phyloP scores from a whole-genome alignment of 345 rosid species.

The Lepidium aucheri region DNA sequence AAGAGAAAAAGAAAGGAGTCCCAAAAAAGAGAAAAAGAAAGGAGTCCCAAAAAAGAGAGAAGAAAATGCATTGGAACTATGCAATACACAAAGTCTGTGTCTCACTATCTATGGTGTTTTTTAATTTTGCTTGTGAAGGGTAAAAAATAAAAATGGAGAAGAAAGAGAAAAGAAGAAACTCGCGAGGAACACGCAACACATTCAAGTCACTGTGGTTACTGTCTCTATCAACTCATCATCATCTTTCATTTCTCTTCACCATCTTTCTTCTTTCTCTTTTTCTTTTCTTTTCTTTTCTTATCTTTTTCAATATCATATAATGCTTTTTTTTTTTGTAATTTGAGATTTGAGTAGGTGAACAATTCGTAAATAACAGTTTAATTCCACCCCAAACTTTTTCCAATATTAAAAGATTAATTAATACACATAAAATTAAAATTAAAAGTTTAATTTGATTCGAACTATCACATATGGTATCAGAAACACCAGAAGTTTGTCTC shows the following conservation, averaged over 20 bases:
- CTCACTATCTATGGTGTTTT: constrained; percentile 3
- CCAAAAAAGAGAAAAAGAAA: not conserved
- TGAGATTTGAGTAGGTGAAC: not conserved
- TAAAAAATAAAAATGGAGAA: not conserved
- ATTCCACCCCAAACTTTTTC: too few species aligned
- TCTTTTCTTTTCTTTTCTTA: not conserved
- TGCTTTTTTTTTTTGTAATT: not conserved
- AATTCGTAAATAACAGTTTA: not conserved
- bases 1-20: not conserved
- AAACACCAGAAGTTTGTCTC: too few species aligned
- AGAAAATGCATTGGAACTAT: constrained; percentile 17
- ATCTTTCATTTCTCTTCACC: constrained; percentile 25
- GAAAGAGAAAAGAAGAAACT: constrained; percentile 11
- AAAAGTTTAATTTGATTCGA: too few species aligned
- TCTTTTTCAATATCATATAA: not conserved
- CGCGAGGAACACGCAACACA: constrained; percentile 36
- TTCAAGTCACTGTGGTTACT: constrained; percentile 13
- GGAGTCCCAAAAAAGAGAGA: not conserved
- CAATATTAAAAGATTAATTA: too few species aligned
- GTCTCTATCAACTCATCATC: constrained; percentile 22
- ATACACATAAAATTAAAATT: too few species aligned
- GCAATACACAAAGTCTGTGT: constrained; percentile 15
- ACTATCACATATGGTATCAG: too few species aligned
- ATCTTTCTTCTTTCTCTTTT: not conserved
- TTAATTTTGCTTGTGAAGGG: not conserved